Evolutionary conservation across 805 yeast genomes (phyloP).

Genomic region (Suhomyces vadensis): DNA sequence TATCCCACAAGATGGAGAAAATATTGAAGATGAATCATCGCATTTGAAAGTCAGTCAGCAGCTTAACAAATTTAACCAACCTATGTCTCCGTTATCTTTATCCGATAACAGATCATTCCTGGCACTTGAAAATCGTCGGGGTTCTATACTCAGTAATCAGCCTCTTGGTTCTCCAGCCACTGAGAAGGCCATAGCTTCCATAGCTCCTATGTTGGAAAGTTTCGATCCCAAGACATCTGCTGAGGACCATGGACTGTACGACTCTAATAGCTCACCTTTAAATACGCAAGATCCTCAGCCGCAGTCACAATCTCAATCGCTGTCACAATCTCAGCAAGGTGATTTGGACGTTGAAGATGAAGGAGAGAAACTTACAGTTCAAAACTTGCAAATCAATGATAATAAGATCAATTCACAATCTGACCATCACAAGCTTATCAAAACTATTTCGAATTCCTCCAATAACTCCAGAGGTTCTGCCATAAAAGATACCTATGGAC

Average conservation of each 20-base stretch:
- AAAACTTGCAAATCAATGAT: slow-evolving; percentile 15
- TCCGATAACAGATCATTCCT: slow-evolving; percentile 14
- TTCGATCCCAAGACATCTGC: slow-evolving; percentile 72
- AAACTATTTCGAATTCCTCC: slow-evolving; percentile 39
- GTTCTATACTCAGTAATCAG: slow-evolving; percentile 4
- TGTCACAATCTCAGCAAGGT: slow-evolving; percentile 12
- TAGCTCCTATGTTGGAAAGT: slow-evolving; percentile 75
- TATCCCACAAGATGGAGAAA: not conserved
- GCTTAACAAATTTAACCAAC: slow-evolving; percentile 23
- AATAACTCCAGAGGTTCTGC: slow-evolving; percentile 33
- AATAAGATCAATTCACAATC: slow-evolving; percentile 20
- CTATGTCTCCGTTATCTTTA: slow-evolving; percentile 37
- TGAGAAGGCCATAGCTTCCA: slow-evolving; percentile 68
- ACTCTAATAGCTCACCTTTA: not conserved
- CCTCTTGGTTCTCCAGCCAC: slow-evolving; percentile 33
- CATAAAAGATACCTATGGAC: slow-evolving; percentile 42
- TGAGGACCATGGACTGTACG: slow-evolving; percentile 13
- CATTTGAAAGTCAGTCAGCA: not conserved
- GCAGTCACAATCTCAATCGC: slow-evolving; percentile 11
- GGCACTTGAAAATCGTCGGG: not conserved
- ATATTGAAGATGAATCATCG: not conserved
- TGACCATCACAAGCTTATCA: slow-evolving; percentile 29
- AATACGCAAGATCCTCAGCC: not conserved
- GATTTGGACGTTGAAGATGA: not conserved
- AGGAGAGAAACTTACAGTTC: slow-evolving; percentile 16